Evolutionary conservation across 1,284 basidiomycete species (phyloP).

Genomic region (Ceratobasidium papillatum): DNA sequence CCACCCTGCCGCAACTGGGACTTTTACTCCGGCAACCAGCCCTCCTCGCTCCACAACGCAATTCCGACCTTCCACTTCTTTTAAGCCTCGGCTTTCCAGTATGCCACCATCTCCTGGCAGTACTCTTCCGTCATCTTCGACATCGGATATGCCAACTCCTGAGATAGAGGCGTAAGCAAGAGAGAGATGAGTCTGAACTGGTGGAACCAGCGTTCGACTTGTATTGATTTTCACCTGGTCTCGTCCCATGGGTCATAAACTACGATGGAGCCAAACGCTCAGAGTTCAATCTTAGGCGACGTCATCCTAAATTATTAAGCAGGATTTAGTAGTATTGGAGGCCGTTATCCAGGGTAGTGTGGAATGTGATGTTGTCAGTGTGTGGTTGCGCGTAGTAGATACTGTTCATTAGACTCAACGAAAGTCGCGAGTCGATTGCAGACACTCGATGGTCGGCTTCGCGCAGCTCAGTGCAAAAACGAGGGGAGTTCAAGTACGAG

Average conservation of each 20-base stretch:
- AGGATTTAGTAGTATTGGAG: too few species aligned
- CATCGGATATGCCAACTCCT: background rate
- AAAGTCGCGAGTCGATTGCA: background rate
- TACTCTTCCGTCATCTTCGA: background rate
- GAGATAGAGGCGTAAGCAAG: background rate
- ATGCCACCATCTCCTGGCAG: background rate
- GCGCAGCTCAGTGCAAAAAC: background rate
- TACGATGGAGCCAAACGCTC: too few species aligned
- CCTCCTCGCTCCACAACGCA: background rate
- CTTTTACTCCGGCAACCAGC: background rate
- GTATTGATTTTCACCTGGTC: too few species aligned
- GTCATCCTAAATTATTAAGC: too few species aligned
- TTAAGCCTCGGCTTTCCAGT: background rate
- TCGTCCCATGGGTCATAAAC: too few species aligned
- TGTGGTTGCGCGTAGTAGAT: too few species aligned
- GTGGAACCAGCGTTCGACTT: background rate
- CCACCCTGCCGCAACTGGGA: background rate
- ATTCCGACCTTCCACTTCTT: background rate
- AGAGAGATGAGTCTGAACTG: background rate
- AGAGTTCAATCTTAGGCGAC: too few species aligned
- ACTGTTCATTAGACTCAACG: background rate
- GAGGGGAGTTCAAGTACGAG: conserved; percentile 4
- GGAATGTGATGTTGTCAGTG: too few species aligned
- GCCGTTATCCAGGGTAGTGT: too few species aligned
- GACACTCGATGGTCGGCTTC: background rate